A percentile compares a stretch with the other conserved stretches of the same genome.
phyloP scores from a whole-genome alignment of 805 yeast genomes.

The Sugiyamaella qingdaonensis region DNA sequence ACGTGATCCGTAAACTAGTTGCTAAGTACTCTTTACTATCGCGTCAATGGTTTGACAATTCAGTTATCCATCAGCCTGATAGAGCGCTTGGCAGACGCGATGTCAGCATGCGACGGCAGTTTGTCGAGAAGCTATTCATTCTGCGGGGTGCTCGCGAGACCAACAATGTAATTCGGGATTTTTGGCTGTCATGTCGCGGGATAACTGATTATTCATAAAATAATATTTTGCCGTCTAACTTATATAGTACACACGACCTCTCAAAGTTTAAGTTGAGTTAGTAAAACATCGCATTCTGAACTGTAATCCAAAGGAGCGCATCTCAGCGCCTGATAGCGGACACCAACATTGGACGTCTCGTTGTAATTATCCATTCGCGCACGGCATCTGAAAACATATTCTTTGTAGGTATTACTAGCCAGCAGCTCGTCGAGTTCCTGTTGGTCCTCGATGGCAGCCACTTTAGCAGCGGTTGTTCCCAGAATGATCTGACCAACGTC shows the following conservation, averaged over 20 bases:
- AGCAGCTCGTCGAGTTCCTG: slow-evolving; percentile 46
- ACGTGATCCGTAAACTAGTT: slow-evolving; percentile 33
- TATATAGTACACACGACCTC: too few relatives aligned
- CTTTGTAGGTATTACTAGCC: slow-evolving; percentile 55
- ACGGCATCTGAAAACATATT: slow-evolving; percentile 68
- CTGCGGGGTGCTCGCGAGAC: slow-evolving; percentile 31
- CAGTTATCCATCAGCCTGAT: slow-evolving; percentile 18
- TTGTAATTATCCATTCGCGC: slow-evolving; percentile 84
- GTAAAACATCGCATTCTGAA: slow-evolving; percentile 26
- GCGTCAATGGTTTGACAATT: slow-evolving; percentile 18
- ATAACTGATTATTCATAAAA: slow-evolving; percentile 23
- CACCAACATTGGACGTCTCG: slow-evolving; percentile 52
- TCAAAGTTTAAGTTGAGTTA: slow-evolving; percentile 17
- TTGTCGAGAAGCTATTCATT: slow-evolving; percentile 29
- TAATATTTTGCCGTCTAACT: not conserved
- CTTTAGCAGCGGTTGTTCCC: slow-evolving; percentile 63
- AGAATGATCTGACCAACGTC: slow-evolving; percentile 70
- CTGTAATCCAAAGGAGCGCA: slow-evolving; percentile 33
- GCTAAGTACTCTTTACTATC: slow-evolving; percentile 16
- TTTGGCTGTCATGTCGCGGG: slow-evolving; percentile 34
- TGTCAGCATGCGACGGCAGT: slow-evolving; percentile 13
- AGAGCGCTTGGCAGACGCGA: slow-evolving; percentile 12
- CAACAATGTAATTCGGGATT: slow-evolving; percentile 26
- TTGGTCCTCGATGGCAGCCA: slow-evolving; percentile 39
- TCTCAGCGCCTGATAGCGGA: slow-evolving; percentile 65